phyloP scores from a whole-genome alignment of 805 yeast species.

The Brettanomyces naardenensis region DNA sequence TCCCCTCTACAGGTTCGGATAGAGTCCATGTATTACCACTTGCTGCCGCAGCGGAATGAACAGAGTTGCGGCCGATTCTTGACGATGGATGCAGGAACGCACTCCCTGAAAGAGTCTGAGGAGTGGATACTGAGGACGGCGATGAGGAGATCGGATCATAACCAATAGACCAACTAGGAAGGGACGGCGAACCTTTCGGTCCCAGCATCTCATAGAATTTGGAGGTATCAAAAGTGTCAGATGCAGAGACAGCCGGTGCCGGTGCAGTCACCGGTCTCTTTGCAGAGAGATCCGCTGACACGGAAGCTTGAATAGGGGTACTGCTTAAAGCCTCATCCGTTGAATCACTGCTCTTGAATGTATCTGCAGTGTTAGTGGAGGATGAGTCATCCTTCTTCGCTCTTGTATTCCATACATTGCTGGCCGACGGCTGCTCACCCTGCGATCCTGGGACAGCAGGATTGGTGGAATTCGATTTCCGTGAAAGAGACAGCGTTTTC shows the following conservation, averaged over 20 bases:
- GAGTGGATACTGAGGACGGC: not conserved
- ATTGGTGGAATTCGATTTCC: too few relatives aligned
- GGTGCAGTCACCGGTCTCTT: not conserved
- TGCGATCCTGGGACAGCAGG: too few relatives aligned
- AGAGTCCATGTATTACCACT: not conserved
- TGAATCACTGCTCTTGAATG: too few relatives aligned
- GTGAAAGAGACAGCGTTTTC: too few relatives aligned
- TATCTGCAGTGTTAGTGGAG: too few relatives aligned
- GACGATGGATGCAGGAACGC: conserved; percentile 1
- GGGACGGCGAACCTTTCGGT: not conserved
- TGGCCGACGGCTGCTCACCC: too few relatives aligned
- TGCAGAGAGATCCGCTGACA: too few relatives aligned
- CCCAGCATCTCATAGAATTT: conserved; percentile 8
- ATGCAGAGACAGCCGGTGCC: not conserved
- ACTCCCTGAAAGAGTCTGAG: not conserved
- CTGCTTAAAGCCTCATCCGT: too few relatives aligned
- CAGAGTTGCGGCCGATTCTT: conserved; percentile 3
- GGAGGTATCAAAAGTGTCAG: conserved; percentile 10
- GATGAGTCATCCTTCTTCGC: too few relatives aligned
- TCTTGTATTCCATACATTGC: too few relatives aligned
- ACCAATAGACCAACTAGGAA: not conserved
- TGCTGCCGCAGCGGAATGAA: not conserved
- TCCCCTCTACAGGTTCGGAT: too few relatives aligned
- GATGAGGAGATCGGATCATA: not conserved
- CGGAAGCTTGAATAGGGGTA: too few relatives aligned